Base-by-base conservation (phyloP, 495 filamentous ascomycete genomes). In the Aspergillus biplanus region DNA sequence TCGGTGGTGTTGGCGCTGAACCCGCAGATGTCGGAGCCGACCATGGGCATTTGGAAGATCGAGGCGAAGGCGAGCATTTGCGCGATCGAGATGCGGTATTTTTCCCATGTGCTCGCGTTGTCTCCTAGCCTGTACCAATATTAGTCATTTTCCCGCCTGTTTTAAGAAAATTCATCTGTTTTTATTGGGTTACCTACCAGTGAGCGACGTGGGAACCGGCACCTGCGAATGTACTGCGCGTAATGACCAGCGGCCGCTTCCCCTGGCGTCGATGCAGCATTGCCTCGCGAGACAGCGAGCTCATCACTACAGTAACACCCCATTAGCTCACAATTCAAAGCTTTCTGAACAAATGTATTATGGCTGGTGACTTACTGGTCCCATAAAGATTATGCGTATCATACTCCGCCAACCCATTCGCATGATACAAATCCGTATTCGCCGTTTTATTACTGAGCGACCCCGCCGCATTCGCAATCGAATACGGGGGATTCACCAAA, bases 371-470 rank as follows among this genome's bases (percentile, higher is more conserved):
- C 82, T 76, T 74, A 84, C 81, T 92, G 8, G 85, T 87, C 44
- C 92, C 92, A 72, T 91, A 95, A 11, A 96, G 74, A 70, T 97
- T 97, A 74, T 97, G 92, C 3, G 86, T 88, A 65, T 92, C 92
- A 70, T 93, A 94, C 74, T 92, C 89, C 13, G 75, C 75, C 56
- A 87, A 81, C 1, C 89, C 90, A 63, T 90, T 69, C 52, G 87
- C 78, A 72, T 96, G 91, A 5, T 90, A 78, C 37, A 95, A 70
- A 72, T 92, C 82, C 3, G 92, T 93, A 66, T 87, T 79, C 55
- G 92, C 84, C 0, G 92, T 94, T 63, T 87, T 83, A 74, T 90
- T 90, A 44, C 84, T 88, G 49, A 96, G 76, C 5, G 84, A 82
- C n/a, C 88, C 89, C 2, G 84, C 87, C 48, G 82, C 86, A 73